phyloP scores from a whole-genome alignment of 306 rosid genomes.

The Dryas alaskensis region DNA sequence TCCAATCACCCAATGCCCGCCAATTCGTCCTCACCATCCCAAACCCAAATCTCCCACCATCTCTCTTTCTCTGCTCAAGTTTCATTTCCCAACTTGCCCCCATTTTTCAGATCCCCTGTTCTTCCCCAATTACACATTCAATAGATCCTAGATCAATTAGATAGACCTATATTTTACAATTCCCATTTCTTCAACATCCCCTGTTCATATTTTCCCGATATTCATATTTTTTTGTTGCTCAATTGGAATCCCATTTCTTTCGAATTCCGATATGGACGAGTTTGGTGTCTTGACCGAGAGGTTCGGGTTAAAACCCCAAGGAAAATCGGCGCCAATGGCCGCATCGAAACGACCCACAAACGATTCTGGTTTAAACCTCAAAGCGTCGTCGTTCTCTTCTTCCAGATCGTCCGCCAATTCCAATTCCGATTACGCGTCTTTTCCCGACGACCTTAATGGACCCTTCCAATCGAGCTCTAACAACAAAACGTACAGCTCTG shows the following conservation, averaged over 20 bases:
- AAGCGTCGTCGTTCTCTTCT: constrained; percentile 37
- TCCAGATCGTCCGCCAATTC: constrained; percentile 40
- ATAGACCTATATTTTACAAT: not conserved
- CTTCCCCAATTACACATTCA: not conserved
- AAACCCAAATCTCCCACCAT: not conserved
- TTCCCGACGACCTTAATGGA: constrained; percentile 21
- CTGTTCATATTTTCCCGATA: too few relatives aligned
- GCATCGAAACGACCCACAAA: constrained; percentile 46
- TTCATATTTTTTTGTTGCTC: constrained; percentile 5
- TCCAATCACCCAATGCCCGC: constrained; percentile 16
- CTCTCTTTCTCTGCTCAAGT: not conserved
- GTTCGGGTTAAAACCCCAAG: constrained; percentile 82
- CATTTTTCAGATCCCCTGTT: constrained; percentile 2
- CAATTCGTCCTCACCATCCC: not conserved
- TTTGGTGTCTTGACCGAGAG: constrained; percentile 80
- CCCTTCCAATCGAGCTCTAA: constrained; percentile 14
- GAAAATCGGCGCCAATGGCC: constrained; percentile 88
- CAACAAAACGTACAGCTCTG: constrained; percentile 29
- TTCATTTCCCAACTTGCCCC: not conserved
- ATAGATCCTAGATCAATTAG: not conserved
- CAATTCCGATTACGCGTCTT: constrained; percentile 32
- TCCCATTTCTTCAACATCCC: too few relatives aligned
- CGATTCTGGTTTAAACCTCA: constrained; percentile 34
- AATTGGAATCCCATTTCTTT: not conserved
- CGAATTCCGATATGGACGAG: constrained; percentile 57